Percentiles rank a stretch among this genome's conserved stretches.
These are phyloP conservation scores for Kregervanrija fluxuum DNA, from an alignment of 805 yeast species.

Conservation along the genomic window DNA sequence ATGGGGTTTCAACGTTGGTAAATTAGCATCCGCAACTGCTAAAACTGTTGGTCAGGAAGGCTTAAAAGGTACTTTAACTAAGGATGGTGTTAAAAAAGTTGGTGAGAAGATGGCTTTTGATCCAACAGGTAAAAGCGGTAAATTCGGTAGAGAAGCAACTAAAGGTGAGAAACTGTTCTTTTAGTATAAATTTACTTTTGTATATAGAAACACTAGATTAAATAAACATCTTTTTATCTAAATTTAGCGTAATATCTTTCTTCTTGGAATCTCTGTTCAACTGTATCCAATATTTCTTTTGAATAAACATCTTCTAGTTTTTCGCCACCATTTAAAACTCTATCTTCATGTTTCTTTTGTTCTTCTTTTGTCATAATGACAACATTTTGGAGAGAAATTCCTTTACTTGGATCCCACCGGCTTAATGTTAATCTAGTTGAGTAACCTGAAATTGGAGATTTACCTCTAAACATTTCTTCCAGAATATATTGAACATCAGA, in stretches of 20 bases:
- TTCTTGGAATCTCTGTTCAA: slow-evolving; percentile 61
- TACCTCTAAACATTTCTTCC: slow-evolving; percentile 91
- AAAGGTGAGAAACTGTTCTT: slow-evolving; percentile 30
- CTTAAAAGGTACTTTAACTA: slow-evolving; percentile 17
- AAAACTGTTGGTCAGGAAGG: slow-evolving; percentile 22
- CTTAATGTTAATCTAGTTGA: slow-evolving; percentile 76
- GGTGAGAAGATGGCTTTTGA: slow-evolving; percentile 16
- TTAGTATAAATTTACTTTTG: slow-evolving; percentile 3
- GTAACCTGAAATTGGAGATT: slow-evolving; percentile 78
- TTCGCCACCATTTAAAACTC: slow-evolving; percentile 66
- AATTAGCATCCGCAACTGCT: slow-evolving; percentile 28
- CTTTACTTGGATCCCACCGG: slow-evolving; percentile 71
- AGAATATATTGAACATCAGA: slow-evolving; percentile 74
- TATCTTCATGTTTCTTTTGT: slow-evolving; percentile 69
- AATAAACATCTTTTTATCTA: slow-evolving; percentile 19
- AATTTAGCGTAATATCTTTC: slow-evolving; percentile 66
- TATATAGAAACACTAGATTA: background rate
- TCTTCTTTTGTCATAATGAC: slow-evolving; percentile 88
- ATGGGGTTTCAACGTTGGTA: slow-evolving; percentile 78
- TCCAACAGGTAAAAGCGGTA: slow-evolving; percentile 37
- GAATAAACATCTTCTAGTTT: slow-evolving; percentile 56
- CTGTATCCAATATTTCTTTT: slow-evolving; percentile 46
- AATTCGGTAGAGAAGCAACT: slow-evolving; percentile 48
- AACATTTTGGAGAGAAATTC: slow-evolving; percentile 65
- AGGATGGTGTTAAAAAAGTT: slow-evolving; percentile 18